Conservation (phyloP, 2,329 filamentous ascomycete species). For the Daldinia sp. region DNA sequence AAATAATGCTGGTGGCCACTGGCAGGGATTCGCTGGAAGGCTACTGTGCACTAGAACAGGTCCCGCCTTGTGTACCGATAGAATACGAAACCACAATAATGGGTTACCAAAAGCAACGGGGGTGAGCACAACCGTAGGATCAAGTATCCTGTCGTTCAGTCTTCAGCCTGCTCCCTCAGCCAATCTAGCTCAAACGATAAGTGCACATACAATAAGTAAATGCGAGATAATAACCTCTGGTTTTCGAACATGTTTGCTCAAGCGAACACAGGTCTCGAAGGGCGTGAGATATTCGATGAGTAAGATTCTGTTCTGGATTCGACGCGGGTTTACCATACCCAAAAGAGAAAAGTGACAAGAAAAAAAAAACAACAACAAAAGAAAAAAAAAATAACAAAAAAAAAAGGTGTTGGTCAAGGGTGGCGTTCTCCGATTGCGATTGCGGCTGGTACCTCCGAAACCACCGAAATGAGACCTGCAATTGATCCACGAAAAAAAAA, state of each 20-base stretch:
- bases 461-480: conserved; percentile 51
- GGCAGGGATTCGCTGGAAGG: conserved; percentile 35
- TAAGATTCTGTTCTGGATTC: conserved; percentile 15
- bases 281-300: background rate
- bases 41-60: conserved; percentile 29
- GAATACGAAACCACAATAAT: conserved; percentile 46
- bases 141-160: conserved; percentile 14
- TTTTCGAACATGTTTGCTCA: background rate
- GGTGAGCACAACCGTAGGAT: conserved; percentile 3
- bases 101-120: conserved; percentile 26
- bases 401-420: conserved; percentile 14
- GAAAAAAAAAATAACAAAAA: conserved; percentile 14
- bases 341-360: background rate
- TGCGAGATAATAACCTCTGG: background rate
- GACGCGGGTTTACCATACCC: conserved; percentile 19
- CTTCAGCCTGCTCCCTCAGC: background rate
- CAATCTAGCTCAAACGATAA: conserved; percentile 6
- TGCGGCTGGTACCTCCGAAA: conserved; percentile 47
- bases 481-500: conserved; percentile 44
- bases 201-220: background rate
- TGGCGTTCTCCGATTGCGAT: conserved; percentile 43
- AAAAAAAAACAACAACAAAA: conserved; percentile 6
- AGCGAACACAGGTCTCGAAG: background rate
- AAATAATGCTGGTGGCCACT: conserved; percentile 31
- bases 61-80: conserved; percentile 44